Evolutionary conservation across 192 early-diverging fungal genomes (phyloP).

Genomic region (Dispira simplex): DNA sequence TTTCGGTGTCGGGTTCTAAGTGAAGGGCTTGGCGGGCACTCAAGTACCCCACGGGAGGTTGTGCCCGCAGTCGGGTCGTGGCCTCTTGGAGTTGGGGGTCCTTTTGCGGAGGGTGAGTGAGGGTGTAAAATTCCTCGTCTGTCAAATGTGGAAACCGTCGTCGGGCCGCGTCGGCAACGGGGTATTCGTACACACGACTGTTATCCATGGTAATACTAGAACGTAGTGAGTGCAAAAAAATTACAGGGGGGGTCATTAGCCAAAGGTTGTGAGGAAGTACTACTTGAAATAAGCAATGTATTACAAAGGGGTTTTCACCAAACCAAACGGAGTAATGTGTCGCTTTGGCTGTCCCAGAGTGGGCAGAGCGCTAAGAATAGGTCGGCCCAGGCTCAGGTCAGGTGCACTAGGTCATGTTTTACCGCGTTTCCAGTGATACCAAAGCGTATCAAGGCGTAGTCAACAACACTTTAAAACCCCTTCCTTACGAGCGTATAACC

Average conservation of each 20-base stretch:
- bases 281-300: background rate
- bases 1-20: background rate
- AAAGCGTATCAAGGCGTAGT: no score
- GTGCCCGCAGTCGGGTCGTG: background rate
- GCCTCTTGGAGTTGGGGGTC: background rate
- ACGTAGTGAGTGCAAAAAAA: background rate
- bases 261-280: background rate
- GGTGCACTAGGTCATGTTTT: no score
- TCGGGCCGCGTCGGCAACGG: background rate
- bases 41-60: constrained; percentile 2
- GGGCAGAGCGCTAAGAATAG: no score
- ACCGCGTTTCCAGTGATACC: no score
- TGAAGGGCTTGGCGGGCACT: constrained; percentile 5
- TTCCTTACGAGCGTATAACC: background rate
- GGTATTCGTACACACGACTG: background rate
- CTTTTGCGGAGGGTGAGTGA: background rate
- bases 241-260: background rate
- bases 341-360: background rate
- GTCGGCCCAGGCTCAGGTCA: no score
- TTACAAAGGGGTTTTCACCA: background rate
- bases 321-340: background rate
- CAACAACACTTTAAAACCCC: no score
- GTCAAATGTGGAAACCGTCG: background rate
- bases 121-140: constrained; percentile 1
- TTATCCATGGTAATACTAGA: background rate